A percentile compares a stretch with the other conserved stretches of the same genome.
Evolutionary conservation across 2,329 filamentous ascomycete species (phyloP).

Genomic region (Sarocladium strictum): DNA sequence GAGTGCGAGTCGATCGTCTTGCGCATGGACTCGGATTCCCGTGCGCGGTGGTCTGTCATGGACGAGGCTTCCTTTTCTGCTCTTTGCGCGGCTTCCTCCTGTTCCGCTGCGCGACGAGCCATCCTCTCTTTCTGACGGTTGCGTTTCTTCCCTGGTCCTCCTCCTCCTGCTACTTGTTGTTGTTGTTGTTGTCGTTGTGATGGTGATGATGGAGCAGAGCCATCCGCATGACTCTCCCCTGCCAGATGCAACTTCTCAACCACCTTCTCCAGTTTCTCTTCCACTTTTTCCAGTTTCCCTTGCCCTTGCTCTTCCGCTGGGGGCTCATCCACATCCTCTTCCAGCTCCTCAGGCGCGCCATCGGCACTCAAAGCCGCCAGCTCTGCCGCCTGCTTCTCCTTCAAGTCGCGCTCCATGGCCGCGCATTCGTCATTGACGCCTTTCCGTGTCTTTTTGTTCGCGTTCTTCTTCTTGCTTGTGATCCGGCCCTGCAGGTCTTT

Average conservation of each 20-base stretch:
- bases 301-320: slow-evolving; percentile 14
- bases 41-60: slow-evolving; percentile 66
- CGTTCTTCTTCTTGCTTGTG: slow-evolving; percentile 94
- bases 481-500: slow-evolving; percentile 78
- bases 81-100: slow-evolving; percentile 59
- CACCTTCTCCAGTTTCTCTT: slow-evolving; percentile 15
- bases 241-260: slow-evolving; percentile 18
- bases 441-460: slow-evolving; percentile 79
- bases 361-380: slow-evolving; percentile 32
- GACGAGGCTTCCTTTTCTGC: slow-evolving; percentile 70
- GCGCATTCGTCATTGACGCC: slow-evolving; percentile 73
- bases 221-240: neutral
- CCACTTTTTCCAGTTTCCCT: slow-evolving; percentile 15
- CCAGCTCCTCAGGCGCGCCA: slow-evolving; percentile 11
- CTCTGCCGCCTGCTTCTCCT: slow-evolving; percentile 61
- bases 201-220: neutral
- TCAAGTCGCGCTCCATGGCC: slow-evolving; percentile 58
- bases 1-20: slow-evolving; percentile 56
- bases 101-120: slow-evolving; percentile 81
- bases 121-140: slow-evolving; percentile 90
- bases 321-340: slow-evolving; percentile 18
- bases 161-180: slow-evolving; percentile 11
- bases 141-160: slow-evolving; percentile 56
- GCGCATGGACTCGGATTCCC: slow-evolving; percentile 67
- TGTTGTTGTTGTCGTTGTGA: too few species aligned